Evolutionary conservation across 2,329 filamentous ascomycete genomes (phyloP).

Genomic region (Curvularia sp.): DNA sequence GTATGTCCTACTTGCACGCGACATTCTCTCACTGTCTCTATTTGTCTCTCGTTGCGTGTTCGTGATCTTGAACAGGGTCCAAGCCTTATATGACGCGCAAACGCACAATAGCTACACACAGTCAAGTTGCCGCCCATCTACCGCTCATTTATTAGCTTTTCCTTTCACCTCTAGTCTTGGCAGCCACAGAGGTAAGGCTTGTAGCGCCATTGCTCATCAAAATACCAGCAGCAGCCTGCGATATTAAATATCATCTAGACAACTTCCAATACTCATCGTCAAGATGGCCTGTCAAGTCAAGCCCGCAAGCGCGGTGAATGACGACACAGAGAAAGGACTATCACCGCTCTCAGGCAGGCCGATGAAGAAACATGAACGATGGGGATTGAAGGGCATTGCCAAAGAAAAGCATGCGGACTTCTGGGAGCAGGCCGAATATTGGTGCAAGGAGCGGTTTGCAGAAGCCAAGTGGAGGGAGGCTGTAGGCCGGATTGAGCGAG

Average conservation of each 20-base stretch:
- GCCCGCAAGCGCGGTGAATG: not conserved
- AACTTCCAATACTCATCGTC: not conserved
- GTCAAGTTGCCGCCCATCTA: not conserved
- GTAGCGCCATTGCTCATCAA: not conserved
- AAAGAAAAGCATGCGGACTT: constrained; percentile 16
- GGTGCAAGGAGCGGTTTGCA: constrained; percentile 23
- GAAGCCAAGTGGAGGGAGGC: constrained; percentile 18
- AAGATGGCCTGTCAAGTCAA: not conserved
- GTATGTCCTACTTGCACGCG: not conserved
- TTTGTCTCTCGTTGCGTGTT: constrained; percentile 16
- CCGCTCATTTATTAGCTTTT: not conserved
- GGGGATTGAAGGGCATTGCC: constrained; percentile 23
- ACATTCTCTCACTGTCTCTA: not conserved
- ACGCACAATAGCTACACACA: not conserved
- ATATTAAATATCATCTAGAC: no score
- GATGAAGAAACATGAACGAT: constrained; percentile 23
- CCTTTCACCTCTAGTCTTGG: not conserved
- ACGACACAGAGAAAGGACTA: not conserved
- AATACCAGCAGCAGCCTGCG: not conserved
- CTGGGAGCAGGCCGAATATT: constrained; percentile 17
- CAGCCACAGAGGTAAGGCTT: not conserved
- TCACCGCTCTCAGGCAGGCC: constrained; percentile 2
- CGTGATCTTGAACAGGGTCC: constrained; percentile 1
- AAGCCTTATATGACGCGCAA: constrained; percentile 2
- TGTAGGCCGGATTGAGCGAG: constrained; percentile 4